A percentile compares a stretch with the other conserved stretches of the same genome.
Evolutionary conservation across 2,329 filamentous ascomycete species (phyloP).

Genomic region (Colletotrichum caudatum): DNA sequence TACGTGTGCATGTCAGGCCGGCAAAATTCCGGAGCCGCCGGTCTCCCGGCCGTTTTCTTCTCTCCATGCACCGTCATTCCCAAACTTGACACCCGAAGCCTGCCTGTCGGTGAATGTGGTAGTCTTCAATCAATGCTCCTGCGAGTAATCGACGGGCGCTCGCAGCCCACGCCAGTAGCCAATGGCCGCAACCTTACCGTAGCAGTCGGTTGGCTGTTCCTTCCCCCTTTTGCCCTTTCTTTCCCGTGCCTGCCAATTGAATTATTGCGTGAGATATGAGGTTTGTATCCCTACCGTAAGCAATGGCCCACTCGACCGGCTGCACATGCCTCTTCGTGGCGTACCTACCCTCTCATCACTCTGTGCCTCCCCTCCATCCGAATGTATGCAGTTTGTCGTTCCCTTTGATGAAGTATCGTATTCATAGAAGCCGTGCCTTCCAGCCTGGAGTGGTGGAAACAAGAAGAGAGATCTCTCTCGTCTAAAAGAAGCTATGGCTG

Average conservation of each 20-base stretch:
- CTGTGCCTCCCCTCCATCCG: no score
- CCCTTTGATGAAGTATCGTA: background rate
- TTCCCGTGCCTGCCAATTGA: background rate
- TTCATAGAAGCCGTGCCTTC: background rate
- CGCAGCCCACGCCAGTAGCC: constrained; percentile 15
- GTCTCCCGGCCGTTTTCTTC: background rate
- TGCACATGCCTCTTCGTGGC: background rate
- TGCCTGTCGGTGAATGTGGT: background rate
- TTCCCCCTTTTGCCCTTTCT: background rate
- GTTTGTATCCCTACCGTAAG: background rate
- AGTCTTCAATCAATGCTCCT: constrained; percentile 14
- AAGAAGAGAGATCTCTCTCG: background rate
- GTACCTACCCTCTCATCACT: background rate
- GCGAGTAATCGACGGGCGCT: constrained; percentile 16
- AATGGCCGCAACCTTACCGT: background rate
- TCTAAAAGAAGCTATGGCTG: constrained; percentile 18
- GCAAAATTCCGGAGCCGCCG: constrained; percentile 1
- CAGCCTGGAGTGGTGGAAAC: background rate
- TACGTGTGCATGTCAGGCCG: background rate
- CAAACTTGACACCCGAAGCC: background rate
- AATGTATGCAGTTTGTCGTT: background rate
- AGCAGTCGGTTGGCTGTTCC: background rate
- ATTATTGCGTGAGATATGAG: background rate
- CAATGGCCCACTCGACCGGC: background rate
- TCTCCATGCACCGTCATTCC: constrained; percentile 21